Evolutionary conservation across 768 basidiomycete species (phyloP), one percentile per base, ranked within the genome.

Genomic region (Megacollybia marginata): DNA sequence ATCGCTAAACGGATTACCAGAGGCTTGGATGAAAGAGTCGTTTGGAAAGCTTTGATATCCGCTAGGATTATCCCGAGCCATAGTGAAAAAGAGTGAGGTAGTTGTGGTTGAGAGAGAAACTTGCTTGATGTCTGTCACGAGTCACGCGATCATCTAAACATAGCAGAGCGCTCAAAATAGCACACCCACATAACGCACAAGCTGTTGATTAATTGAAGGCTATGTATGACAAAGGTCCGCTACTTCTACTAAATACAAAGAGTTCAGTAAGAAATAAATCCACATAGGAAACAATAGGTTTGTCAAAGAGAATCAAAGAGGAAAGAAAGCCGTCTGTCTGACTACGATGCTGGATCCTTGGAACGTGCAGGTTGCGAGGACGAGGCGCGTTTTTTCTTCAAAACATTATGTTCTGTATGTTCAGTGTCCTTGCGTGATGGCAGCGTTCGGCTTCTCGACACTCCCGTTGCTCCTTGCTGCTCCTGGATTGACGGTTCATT

Each of bases 371-470:
- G 58, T 34, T 73, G 75, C 42, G 66, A 57, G 28, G 74, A 73
- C 18, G 68, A 68, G 8, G 64, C 61, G 19, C 76, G 72, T 57
- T 72, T 77, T 57, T 80, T 82, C 58, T 70, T 70, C 46, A 79
- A 62, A 19, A 79, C 62, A 50, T 72, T 50, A 55, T 66, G 45
- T 67, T 76, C 69, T 11, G 47, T 36, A 3, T 33, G 47, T 68
- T 65, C 50, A 44, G 48, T 58, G 55, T 55, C 49, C 59, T 54
- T 55, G 43, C 75, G 58, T 35, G 75, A 71, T 1, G 86, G 86
- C 43, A 89, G 49, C 34, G 86, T 89, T 49, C 79, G 74, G 58
- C 86, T 85, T 20, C 86, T 73, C 45, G 68, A 70, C 20, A 84
- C 69, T 19, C 70, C 71, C 12, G 67, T 60, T 9, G 63, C 61